A percentile compares a stretch with the other conserved stretches of the same genome.
phyloP scores from a whole-genome alignment of 2,329 filamentous ascomycete species.

The Hymenoscyphus scutula region DNA sequence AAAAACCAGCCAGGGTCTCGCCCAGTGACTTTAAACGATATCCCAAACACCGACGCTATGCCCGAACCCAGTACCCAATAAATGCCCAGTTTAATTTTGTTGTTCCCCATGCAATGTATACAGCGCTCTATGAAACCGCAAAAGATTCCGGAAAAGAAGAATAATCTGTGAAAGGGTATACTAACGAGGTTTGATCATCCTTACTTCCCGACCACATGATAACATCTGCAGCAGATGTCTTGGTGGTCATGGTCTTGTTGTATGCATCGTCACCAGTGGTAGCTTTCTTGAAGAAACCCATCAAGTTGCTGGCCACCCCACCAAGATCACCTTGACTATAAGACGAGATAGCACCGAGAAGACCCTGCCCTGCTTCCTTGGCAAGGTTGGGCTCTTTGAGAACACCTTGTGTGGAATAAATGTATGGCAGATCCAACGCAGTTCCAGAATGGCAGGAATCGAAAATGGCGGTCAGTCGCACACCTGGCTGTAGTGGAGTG shows the following conservation, averaged over 20 bases:
- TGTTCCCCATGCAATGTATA: slow-evolving; percentile 50
- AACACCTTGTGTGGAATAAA: slow-evolving; percentile 45
- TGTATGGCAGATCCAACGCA: slow-evolving; percentile 62
- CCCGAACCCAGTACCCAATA: slow-evolving; percentile 40
- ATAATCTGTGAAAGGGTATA: slow-evolving; percentile 43
- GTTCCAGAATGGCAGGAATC: slow-evolving; percentile 66
- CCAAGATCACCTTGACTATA: slow-evolving; percentile 76
- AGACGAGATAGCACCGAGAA: slow-evolving; percentile 60
- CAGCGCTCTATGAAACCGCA: slow-evolving; percentile 41
- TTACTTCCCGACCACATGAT: slow-evolving; percentile 98
- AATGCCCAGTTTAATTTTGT: slow-evolving; percentile 55
- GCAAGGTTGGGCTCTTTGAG: slow-evolving; percentile 56
- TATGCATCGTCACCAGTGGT: slow-evolving; percentile 73
- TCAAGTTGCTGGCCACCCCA: slow-evolving; percentile 73
- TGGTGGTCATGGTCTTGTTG: slow-evolving; percentile 78
- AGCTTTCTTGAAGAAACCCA: slow-evolving; percentile 84
- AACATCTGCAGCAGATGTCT: slow-evolving; percentile 91
- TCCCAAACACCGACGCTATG: slow-evolving; percentile 28
- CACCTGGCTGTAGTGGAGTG: slow-evolving; percentile 70
- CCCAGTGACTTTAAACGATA: slow-evolving; percentile 22
- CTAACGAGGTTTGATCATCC: slow-evolving; percentile 87
- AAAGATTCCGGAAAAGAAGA: slow-evolving; percentile 62
- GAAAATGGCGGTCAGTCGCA: slow-evolving; percentile 70
- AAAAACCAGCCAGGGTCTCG: slow-evolving; percentile 22
- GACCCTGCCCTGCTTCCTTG: slow-evolving; percentile 49